Conservation (phyloP, 768 basidiomycete species). For the Pleurotus djamor region DNA sequence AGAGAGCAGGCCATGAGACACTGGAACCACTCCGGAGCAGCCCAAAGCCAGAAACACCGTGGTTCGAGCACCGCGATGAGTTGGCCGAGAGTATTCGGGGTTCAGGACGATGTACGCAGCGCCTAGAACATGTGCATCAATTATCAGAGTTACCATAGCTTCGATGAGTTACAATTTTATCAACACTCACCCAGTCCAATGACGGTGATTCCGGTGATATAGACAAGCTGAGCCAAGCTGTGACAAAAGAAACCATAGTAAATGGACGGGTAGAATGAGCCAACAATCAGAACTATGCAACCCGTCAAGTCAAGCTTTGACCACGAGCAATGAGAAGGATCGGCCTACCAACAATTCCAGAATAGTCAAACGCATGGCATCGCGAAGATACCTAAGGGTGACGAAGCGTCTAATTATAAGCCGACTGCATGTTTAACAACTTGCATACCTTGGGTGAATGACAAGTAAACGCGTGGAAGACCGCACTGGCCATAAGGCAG, state of each 20-base stretch:
- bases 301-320: constrained; percentile 14
- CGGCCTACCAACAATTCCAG: constrained; percentile 61
- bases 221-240: constrained; percentile 47
- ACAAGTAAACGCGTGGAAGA: constrained; percentile 70
- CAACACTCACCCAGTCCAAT: constrained; percentile 56
- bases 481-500: constrained; percentile 70
- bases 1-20: constrained; percentile 57
- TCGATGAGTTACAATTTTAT: constrained; percentile 9
- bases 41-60: constrained; percentile 79
- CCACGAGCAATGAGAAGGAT: constrained; percentile 7
- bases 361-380: constrained; percentile 72
- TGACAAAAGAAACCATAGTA: constrained; percentile 81
- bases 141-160: constrained; percentile 14
- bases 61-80: constrained; percentile 75
- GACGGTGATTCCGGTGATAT: constrained; percentile 48
- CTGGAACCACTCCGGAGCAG: constrained; percentile 64
- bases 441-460: constrained; percentile 64
- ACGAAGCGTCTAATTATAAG: constrained; percentile 10
- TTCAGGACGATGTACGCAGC: constrained; percentile 76
- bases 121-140: constrained; percentile 32
- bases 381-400: constrained; percentile 47
- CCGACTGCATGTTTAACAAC: constrained; percentile 13
- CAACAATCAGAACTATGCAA: constrained; percentile 56
- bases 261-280: constrained; percentile 75
- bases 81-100: constrained; percentile 74